Conservation (phyloP, 2,329 filamentous ascomycete species). For the Microdochium trichocladiopsis region DNA sequence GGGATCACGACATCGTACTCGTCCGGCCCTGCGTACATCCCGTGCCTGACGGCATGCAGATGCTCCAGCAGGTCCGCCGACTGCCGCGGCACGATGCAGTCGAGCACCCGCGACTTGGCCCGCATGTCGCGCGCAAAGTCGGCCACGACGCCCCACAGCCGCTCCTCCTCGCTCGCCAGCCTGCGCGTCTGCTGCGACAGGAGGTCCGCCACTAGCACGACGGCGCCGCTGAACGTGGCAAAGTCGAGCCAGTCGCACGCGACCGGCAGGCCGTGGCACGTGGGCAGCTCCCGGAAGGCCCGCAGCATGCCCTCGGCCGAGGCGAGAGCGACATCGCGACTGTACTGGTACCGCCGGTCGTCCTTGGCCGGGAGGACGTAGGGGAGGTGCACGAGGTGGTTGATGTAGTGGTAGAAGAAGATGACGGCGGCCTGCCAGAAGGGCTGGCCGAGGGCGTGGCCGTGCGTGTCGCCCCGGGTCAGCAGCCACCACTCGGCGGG, state of each 20-base stretch:
- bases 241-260: conserved; percentile 39
- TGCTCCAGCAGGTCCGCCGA: conserved; percentile 30
- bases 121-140: not conserved
- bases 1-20: conserved; percentile 33
- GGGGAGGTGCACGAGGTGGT: conserved; percentile 34
- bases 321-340: conserved; percentile 27
- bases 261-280: not conserved
- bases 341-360: conserved; percentile 28
- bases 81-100: conserved; percentile 33
- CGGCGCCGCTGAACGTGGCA: conserved; percentile 34
- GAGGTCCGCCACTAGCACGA: conserved; percentile 34
- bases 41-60: conserved; percentile 19
- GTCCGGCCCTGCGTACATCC: conserved; percentile 9
- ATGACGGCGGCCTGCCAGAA: conserved; percentile 25
- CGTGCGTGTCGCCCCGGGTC: not conserved
- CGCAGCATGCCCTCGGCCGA: conserved; percentile 30
- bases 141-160: not conserved
- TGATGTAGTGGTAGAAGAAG: conserved; percentile 28
- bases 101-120: conserved; percentile 16
- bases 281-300: conserved; percentile 25
- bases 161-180: not conserved
- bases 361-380: conserved; percentile 31
- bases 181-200: conserved; percentile 13
- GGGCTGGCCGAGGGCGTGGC: conserved; percentile 14
- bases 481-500: not conserved